Conservation (phyloP, 2,329 filamentous ascomycete species). For the Sclerotinia glacialis region DNA sequence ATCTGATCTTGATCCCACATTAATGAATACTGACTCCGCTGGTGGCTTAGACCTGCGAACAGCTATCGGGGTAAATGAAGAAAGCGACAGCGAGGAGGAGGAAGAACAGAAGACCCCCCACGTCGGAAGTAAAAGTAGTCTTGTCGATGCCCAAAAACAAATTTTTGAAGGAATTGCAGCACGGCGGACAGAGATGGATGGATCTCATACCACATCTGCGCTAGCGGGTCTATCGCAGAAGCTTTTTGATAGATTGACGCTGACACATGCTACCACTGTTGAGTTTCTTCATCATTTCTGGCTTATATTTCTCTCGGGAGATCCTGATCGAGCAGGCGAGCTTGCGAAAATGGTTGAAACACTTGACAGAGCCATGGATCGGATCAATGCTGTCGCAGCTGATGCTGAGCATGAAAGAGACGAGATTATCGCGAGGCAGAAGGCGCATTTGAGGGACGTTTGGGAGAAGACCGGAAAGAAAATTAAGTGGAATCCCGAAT, state of each 20-base stretch:
- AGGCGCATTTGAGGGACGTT: conserved; percentile 67
- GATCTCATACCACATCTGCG: conserved; percentile 38
- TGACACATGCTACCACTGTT: conserved; percentile 87
- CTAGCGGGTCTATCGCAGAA: conserved; percentile 46
- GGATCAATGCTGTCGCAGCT: conserved; percentile 76
- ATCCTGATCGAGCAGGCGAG: conserved; percentile 75
- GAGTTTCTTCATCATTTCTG: conserved; percentile 99
- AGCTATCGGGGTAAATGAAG: conserved; percentile 66
- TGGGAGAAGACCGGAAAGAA: conserved; percentile 73
- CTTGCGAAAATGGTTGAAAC: conserved; percentile 80
- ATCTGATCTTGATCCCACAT: conserved; percentile 53
- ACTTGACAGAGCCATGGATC: conserved; percentile 69
- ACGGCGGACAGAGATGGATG: conserved; percentile 58
- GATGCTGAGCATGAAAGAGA: conserved; percentile 75
- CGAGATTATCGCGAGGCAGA: conserved; percentile 62
- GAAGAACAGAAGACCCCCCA: conserved; percentile 51
- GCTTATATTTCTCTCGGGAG: conserved; percentile 85
- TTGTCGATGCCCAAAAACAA: conserved; percentile 62
- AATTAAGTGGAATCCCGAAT: conserved; percentile 64
- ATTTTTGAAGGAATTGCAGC: conserved; percentile 64
- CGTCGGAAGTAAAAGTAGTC: conserved; percentile 67
- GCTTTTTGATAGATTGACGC: conserved; percentile 60
- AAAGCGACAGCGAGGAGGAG: conserved; percentile 66
- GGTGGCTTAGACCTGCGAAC: conserved; percentile 59
- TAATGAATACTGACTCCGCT: conserved; percentile 48